Evolutionary conservation across 2,329 filamentous ascomycete species (phyloP).

Genomic region (Aulographum hederae): DNA sequence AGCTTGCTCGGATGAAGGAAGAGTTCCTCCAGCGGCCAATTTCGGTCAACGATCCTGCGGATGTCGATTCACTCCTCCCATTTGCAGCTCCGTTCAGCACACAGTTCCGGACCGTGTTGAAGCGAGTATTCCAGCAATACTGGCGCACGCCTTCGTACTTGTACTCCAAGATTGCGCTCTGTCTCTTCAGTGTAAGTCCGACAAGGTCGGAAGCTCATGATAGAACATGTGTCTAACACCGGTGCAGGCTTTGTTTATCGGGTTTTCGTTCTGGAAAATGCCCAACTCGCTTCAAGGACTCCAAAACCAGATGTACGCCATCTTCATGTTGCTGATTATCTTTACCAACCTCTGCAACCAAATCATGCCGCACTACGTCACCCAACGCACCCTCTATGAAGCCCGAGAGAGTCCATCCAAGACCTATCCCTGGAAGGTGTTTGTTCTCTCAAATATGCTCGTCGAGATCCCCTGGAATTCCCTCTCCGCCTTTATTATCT

Average conservation of each 20-base stretch:
- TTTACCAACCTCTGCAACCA: slow-evolving; percentile 67
- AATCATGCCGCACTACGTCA: slow-evolving; percentile 73
- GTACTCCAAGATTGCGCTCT: slow-evolving; percentile 61
- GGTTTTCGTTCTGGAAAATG: slow-evolving; percentile 61
- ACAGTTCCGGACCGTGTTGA: slow-evolving; percentile 49
- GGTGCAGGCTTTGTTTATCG: slow-evolving; percentile 65
- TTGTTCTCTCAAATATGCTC: slow-evolving; percentile 66
- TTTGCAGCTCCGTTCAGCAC: slow-evolving; percentile 58
- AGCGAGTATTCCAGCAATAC: slow-evolving; percentile 76
- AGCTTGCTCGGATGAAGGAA: slow-evolving; percentile 26
- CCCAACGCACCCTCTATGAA: slow-evolving; percentile 67
- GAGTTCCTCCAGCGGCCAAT: slow-evolving; percentile 19
- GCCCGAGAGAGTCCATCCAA: slow-evolving; percentile 71
- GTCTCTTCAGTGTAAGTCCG: slow-evolving; percentile 38
- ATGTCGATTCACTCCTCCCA: slow-evolving; percentile 47
- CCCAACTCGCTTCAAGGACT: slow-evolving; percentile 58
- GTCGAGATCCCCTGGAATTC: slow-evolving; percentile 78
- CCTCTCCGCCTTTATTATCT: slow-evolving; percentile 59
- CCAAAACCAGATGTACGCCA: slow-evolving; percentile 72
- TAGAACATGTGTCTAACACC: no score
- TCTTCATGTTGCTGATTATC: slow-evolving; percentile 67
- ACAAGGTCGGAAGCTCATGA: no score
- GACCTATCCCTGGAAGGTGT: slow-evolving; percentile 70
- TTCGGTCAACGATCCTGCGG: slow-evolving; percentile 20
- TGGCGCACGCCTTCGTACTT: slow-evolving; percentile 84